Percentiles rank a stretch among this genome's conserved stretches.
Conservation (phyloP, 2,329 filamentous ascomycete species). For the Exophiala sideris region DNA sequence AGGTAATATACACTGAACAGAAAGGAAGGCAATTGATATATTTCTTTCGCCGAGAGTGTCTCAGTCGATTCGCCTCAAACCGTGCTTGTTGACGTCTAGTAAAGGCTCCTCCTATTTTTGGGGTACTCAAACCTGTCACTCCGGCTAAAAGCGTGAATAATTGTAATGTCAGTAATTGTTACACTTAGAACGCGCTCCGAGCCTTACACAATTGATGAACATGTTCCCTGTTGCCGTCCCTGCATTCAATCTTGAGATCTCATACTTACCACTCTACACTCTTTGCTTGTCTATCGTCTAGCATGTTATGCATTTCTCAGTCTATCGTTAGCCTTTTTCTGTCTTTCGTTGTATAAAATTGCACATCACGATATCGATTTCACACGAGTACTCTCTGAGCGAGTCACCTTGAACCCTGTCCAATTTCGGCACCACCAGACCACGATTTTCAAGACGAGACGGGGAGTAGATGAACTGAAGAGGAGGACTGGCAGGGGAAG, state of each 20-base stretch:
- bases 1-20: too few relatives aligned
- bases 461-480: not conserved
- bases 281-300: conserved; percentile 1
- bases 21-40: too few relatives aligned
- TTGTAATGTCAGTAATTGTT: too few relatives aligned
- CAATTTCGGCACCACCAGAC: not conserved
- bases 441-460: not conserved
- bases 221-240: too few relatives aligned
- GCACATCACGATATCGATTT: not conserved
- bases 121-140: too few relatives aligned
- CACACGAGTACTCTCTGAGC: not conserved
- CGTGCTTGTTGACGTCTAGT: too few relatives aligned
- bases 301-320: not conserved
- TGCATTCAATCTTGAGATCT: not conserved
- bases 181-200: too few relatives aligned
- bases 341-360: conserved; percentile 2
- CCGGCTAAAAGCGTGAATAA: too few relatives aligned
- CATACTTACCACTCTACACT: conserved; percentile 2
- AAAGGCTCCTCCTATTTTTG: too few relatives aligned
- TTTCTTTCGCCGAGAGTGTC: too few relatives aligned
- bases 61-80: too few relatives aligned
- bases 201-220: too few relatives aligned
- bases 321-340: conserved; percentile 3
- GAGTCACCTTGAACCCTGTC: not conserved
- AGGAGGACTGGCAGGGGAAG: not conserved